Percentiles rank a stretch among this genome's conserved stretches.
phyloP scores from a whole-genome alignment of 1,284 basidiomycete species.

The Caloboletus firmus region DNA sequence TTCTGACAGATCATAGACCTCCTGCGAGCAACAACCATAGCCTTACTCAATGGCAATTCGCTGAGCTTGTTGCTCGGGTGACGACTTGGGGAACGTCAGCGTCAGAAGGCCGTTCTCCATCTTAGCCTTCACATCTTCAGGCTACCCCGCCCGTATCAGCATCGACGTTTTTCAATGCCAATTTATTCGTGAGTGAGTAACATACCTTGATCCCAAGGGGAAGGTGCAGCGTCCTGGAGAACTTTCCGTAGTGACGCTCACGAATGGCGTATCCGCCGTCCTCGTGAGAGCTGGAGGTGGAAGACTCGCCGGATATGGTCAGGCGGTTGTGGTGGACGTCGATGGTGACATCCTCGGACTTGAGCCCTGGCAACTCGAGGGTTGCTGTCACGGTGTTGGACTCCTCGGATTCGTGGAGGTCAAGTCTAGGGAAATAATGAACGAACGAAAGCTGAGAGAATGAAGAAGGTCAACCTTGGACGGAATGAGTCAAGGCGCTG shows the following conservation, averaged over 20 bases:
- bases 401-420: slow-evolving; percentile 41
- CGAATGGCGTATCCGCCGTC: background rate
- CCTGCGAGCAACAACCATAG: background rate
- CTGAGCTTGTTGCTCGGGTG: background rate
- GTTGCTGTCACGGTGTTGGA: slow-evolving; percentile 43
- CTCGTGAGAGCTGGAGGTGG: background rate
- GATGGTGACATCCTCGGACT: slow-evolving; percentile 41
- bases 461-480: background rate
- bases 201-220: background rate
- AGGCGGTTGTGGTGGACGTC: slow-evolving; percentile 43
- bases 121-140: slow-evolving; percentile 8
- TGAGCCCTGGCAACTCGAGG: slow-evolving; percentile 47
- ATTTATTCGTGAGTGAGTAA: background rate
- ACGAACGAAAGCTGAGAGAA: too few species aligned
- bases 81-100: background rate
- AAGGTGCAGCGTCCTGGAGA: background rate
- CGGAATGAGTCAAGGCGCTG: background rate
- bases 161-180: background rate
- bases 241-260: background rate
- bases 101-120: slow-evolving; percentile 8
- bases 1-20: background rate
- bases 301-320: slow-evolving; percentile 42
- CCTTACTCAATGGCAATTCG: slow-evolving; percentile 8
- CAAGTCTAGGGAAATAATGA: slow-evolving; percentile 35
- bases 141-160: background rate